Percentiles rank a stretch among this genome's conserved stretches.
Conservation (phyloP, 1,284 basidiomycete genomes). For the Ceratobasidium sp. region DNA sequence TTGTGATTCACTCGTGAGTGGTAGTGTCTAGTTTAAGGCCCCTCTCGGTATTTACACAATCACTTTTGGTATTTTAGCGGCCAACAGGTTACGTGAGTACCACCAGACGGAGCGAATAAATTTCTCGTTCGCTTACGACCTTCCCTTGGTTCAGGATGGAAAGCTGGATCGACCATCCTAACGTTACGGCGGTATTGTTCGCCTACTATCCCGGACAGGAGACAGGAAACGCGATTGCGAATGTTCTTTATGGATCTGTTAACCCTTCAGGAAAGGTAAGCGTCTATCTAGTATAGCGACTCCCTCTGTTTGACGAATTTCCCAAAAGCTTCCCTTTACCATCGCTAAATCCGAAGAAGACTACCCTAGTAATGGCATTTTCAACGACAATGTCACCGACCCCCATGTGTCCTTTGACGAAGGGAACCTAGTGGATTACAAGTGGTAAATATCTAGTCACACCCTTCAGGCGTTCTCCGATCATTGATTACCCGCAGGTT, state of each 20-base stretch:
- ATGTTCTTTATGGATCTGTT: conserved; percentile 77
- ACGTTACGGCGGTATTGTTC: conserved; percentile 60
- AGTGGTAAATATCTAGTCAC: conserved; percentile 48
- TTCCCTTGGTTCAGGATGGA: conserved; percentile 65
- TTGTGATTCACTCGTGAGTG: conserved; percentile 67
- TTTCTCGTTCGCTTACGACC: conserved; percentile 51
- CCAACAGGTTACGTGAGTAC: conserved; percentile 32
- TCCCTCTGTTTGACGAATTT: conserved; percentile 43
- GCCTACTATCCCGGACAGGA: conserved; percentile 60
- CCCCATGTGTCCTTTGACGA: conserved; percentile 73
- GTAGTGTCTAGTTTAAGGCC: conserved; percentile 34
- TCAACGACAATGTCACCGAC: conserved; percentile 56
- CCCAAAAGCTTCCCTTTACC: conserved; percentile 58
- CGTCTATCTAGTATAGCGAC: conserved; percentile 73
- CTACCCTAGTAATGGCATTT: conserved; percentile 41
- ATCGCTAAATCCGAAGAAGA: conserved; percentile 56
- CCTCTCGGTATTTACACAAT: conserved; percentile 50
- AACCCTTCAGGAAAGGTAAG: conserved; percentile 82
- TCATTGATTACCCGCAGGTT: conserved; percentile 2
- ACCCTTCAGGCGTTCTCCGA: background rate
- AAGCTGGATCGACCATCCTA: conserved; percentile 72
- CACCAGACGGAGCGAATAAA: conserved; percentile 56
- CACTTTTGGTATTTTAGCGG: background rate
- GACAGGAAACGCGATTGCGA: conserved; percentile 73
- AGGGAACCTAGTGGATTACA: conserved; percentile 57